These are phyloP conservation scores for Trichocladium uniseriatum DNA, from an alignment of 495 filamentous ascomycete genomes.

Conservation along the genomic window DNA sequence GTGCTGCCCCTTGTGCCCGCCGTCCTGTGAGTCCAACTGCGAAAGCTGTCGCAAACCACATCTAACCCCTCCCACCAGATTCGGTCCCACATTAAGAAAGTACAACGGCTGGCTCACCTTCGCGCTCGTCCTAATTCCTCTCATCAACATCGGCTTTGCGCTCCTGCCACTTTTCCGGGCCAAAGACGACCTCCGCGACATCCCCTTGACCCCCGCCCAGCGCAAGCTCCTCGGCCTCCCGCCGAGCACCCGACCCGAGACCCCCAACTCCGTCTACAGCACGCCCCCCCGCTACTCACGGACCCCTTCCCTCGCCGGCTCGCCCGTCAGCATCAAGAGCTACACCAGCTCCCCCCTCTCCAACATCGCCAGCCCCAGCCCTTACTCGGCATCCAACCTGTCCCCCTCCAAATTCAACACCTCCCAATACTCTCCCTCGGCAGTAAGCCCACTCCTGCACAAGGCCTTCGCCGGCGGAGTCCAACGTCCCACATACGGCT, in stretches of 20 bases:
- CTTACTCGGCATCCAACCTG: conserved; percentile 6
- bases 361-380: conserved; percentile 30
- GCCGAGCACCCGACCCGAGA: conserved; percentile 50
- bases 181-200: conserved; percentile 73
- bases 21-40: conserved; percentile 12
- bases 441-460: conserved; percentile 56
- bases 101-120: conserved; percentile 30
- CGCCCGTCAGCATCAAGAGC: conserved; percentile 40
- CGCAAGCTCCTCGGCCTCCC: conserved; percentile 75
- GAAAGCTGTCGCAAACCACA: neutral
- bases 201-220: conserved; percentile 84
- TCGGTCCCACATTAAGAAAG: conserved; percentile 5
- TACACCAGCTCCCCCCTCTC: conserved; percentile 47
- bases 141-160: conserved; percentile 48
- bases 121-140: conserved; percentile 49
- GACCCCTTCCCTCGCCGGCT: conserved; percentile 50
- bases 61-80: conserved; percentile 6
- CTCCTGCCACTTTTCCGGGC: conserved; percentile 57
- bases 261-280: conserved; percentile 56
- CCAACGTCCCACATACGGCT: conserved; percentile 56
- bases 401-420: conserved; percentile 11
- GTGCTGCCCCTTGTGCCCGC: conserved; percentile 19
- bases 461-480: conserved; percentile 55
- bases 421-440: conserved; percentile 23
- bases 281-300: conserved; percentile 84